Percentiles rank a stretch among this genome's conserved stretches.
Evolutionary conservation across 176 grass and related monocot species (phyloP).

Genomic region (Musa troglodytarum): DNA sequence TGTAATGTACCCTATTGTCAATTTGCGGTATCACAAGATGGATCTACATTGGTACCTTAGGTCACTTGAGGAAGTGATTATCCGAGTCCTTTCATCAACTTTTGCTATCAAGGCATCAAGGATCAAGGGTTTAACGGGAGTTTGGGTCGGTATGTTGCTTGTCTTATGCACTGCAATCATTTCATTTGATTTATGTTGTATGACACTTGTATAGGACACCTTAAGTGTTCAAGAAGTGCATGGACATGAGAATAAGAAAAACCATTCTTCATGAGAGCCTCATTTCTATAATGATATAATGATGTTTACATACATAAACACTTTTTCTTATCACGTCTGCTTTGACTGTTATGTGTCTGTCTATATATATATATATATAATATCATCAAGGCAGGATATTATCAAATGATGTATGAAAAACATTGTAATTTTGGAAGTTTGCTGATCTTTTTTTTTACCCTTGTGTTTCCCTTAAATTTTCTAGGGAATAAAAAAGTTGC

Average conservation of each 20-base stretch:
- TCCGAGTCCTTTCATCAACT: slow-evolving; percentile 44
- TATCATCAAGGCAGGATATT: too few relatives aligned
- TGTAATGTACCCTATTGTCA: slow-evolving; percentile 89
- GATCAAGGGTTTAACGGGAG: slow-evolving; percentile 56
- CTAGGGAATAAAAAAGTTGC: slow-evolving; percentile 66
- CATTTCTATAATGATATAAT: too few relatives aligned
- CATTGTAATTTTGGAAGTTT: neutral
- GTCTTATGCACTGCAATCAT: neutral
- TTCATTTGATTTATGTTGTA: slow-evolving; percentile 1
- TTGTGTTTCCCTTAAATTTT: neutral
- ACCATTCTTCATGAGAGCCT: too few relatives aligned
- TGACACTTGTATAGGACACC: neutral
- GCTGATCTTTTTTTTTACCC: neutral
- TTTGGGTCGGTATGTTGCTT: slow-evolving; percentile 68
- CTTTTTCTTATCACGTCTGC: too few relatives aligned
- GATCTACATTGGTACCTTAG: slow-evolving; percentile 84
- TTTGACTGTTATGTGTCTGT: too few relatives aligned
- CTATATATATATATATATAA: too few relatives aligned
- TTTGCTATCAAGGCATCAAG: slow-evolving; percentile 63
- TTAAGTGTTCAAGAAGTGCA: too few relatives aligned
- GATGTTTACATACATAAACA: too few relatives aligned
- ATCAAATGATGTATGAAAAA: neutral
- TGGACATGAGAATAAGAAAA: too few relatives aligned
- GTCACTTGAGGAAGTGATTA: slow-evolving; percentile 76
- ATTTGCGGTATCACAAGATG: slow-evolving; percentile 53